Evolutionary conservation across 1,139 yeast species (phyloP).

Genomic region (Yamadazyma mexicana): DNA sequence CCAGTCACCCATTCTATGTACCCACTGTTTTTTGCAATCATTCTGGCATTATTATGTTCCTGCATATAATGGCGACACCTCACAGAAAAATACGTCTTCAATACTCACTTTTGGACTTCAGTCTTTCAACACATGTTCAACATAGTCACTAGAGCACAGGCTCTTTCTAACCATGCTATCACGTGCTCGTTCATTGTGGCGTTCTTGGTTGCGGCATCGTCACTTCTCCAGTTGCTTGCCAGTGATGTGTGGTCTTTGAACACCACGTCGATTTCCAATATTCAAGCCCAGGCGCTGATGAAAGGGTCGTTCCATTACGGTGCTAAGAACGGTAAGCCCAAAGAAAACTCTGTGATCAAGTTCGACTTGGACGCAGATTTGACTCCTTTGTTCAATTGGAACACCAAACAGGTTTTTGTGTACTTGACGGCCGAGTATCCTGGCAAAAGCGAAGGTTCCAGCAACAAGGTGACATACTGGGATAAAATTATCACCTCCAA

Average conservation of each 20-base stretch:
- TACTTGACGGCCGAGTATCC: slow-evolving; percentile 88
- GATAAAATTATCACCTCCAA: slow-evolving; percentile 69
- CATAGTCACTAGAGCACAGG: slow-evolving; percentile 46
- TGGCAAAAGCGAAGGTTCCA: slow-evolving; percentile 51
- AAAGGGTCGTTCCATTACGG: slow-evolving; percentile 77
- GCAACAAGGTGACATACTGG: slow-evolving; percentile 84
- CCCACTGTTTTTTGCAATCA: no score
- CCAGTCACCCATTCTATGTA: no score
- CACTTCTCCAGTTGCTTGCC: slow-evolving; percentile 49
- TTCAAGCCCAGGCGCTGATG: slow-evolving; percentile 41
- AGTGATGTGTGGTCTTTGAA: slow-evolving; percentile 45
- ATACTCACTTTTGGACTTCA: no score
- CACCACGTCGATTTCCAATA: slow-evolving; percentile 41
- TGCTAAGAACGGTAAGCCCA: slow-evolving; percentile 64
- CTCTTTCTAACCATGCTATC: slow-evolving; percentile 55
- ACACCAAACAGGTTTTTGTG: slow-evolving; percentile 90
- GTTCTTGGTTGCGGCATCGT: slow-evolving; percentile 45
- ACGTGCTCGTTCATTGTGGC: slow-evolving; percentile 51
- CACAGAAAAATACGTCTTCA: no score
- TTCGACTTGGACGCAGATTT: slow-evolving; percentile 72
- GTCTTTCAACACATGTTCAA: slow-evolving; percentile 41
- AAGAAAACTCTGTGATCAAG: slow-evolving; percentile 71
- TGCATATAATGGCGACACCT: no score
- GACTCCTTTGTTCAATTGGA: slow-evolving; percentile 87
- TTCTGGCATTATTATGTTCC: no score